phyloP scores from a whole-genome alignment of 2,329 filamentous ascomycete species.

The Rhytidhysteron rufulum region DNA sequence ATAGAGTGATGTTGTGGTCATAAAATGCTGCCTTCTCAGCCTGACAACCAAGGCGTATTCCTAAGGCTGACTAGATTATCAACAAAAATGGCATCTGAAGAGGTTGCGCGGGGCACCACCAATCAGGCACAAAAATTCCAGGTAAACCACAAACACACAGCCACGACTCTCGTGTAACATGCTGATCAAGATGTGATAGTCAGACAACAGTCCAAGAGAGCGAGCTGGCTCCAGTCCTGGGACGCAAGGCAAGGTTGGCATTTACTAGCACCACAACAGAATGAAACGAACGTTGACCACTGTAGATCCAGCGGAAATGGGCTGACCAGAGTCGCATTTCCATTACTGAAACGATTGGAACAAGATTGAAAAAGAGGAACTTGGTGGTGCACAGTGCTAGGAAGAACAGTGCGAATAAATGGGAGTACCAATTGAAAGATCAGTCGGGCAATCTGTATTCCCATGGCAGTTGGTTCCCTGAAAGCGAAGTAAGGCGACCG shows the following conservation, averaged over 20 bases:
- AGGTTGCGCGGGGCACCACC: background rate
- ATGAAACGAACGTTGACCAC: background rate
- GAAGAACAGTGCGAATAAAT: background rate
- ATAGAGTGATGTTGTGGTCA: background rate
- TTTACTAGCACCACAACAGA: too few species aligned
- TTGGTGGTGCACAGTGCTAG: background rate
- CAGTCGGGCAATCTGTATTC: background rate
- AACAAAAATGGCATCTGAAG: background rate
- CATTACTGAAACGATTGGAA: background rate
- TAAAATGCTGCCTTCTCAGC: background rate
- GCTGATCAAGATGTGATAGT: background rate
- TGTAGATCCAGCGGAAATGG: background rate
- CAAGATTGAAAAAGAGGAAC: background rate
- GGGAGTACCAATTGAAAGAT: constrained; percentile 3
- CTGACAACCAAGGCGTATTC: background rate
- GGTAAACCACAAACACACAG: background rate
- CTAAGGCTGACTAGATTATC: background rate
- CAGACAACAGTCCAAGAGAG: background rate
- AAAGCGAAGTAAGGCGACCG: background rate
- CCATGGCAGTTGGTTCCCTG: constrained; percentile 1
- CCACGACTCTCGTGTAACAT: background rate
- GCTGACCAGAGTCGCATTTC: background rate
- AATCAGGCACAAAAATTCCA: background rate
- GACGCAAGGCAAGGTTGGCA: background rate
- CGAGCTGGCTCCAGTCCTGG: background rate